Conservation (phyloP, 2,329 filamentous ascomycete genomes). For the Monosporascus sp. region DNA sequence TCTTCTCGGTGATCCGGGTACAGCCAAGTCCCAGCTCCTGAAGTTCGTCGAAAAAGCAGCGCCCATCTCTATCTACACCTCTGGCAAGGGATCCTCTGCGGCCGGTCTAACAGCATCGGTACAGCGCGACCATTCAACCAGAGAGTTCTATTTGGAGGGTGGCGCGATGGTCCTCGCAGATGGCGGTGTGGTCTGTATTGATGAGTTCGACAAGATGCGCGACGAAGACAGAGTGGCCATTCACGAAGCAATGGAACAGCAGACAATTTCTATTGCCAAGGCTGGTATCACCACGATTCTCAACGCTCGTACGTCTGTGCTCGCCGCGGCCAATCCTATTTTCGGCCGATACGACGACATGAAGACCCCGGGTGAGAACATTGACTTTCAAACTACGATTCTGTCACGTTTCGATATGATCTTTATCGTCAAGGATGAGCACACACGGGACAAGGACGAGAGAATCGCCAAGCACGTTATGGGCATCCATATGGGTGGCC, state of each 20-base stretch:
- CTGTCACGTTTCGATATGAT: constrained; percentile 99
- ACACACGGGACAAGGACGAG: constrained; percentile 84
- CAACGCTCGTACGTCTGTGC: constrained; percentile 89
- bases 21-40: constrained; percentile 90
- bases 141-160: constrained; percentile 96
- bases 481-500: constrained; percentile 90
- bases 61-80: constrained; percentile 97
- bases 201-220: constrained; percentile 99
- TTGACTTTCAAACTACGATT: constrained; percentile 98
- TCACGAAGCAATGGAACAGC: constrained; percentile 99
- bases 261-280: constrained; percentile 98
- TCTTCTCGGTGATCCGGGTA: no score
- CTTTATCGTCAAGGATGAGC: constrained; percentile 95
- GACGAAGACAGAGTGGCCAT: constrained; percentile 97
- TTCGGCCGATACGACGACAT: constrained; percentile 98
- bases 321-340: constrained; percentile 94
- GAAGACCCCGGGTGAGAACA: constrained; percentile 96
- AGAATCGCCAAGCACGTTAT: constrained; percentile 95
- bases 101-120: constrained; percentile 97
- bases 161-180: constrained; percentile 98
- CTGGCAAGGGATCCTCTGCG: constrained; percentile 94
- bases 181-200: constrained; percentile 94
- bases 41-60: constrained; percentile 97
- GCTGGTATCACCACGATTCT: constrained; percentile 97
- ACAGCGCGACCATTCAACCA: constrained; percentile 82